A percentile compares a stretch with the other conserved stretches of the same genome.
Evolutionary conservation across 345 rosid species (phyloP).

Genomic region (Luvunga scandens): DNA sequence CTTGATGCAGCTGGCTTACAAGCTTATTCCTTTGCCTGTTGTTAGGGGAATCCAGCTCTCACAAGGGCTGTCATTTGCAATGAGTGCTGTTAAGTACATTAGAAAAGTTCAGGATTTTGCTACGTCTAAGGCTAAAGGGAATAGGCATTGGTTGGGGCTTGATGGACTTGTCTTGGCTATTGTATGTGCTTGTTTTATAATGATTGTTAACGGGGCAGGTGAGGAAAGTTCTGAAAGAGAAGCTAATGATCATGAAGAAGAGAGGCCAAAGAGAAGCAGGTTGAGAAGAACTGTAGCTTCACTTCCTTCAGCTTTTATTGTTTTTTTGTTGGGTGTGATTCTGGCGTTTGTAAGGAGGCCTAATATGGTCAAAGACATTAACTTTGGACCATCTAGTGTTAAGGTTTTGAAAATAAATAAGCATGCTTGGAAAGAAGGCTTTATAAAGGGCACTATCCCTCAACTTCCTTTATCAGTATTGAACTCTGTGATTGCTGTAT

Average conservation of each 20-base stretch:
- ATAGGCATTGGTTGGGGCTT: slow-evolving; percentile 68
- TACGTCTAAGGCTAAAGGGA: slow-evolving; percentile 52
- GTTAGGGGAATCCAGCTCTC: slow-evolving; percentile 87
- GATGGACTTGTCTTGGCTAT: slow-evolving; percentile 78
- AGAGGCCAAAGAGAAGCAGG: slow-evolving; percentile 29
- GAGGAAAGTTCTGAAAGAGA: slow-evolving; percentile 36
- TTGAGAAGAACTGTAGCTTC: slow-evolving; percentile 34
- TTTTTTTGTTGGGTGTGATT: slow-evolving; percentile 65
- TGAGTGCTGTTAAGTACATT: slow-evolving; percentile 73
- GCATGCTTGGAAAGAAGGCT: slow-evolving; percentile 72
- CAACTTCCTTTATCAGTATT: slow-evolving; percentile 77
- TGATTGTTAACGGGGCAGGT: slow-evolving; percentile 61
- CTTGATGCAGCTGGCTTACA: slow-evolving; percentile 70
- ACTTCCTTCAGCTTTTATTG: slow-evolving; percentile 71
- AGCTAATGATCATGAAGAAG: slow-evolving; percentile 4
- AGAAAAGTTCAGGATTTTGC: slow-evolving; percentile 59
- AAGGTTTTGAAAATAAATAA: slow-evolving; percentile 43
- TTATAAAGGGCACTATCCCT: slow-evolving; percentile 76
- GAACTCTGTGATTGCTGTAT: slow-evolving; percentile 82
- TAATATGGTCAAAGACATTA: slow-evolving; percentile 36
- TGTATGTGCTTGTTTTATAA: slow-evolving; percentile 57
- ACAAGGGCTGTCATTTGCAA: slow-evolving; percentile 75
- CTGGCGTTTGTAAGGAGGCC: slow-evolving; percentile 65
- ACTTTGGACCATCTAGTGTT: slow-evolving; percentile 61
- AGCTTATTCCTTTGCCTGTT: slow-evolving; percentile 57